A percentile compares a stretch with the other conserved stretches of the same genome.
Conservation (phyloP, 768 basidiomycete genomes). For the Trametes cingulata region DNA sequence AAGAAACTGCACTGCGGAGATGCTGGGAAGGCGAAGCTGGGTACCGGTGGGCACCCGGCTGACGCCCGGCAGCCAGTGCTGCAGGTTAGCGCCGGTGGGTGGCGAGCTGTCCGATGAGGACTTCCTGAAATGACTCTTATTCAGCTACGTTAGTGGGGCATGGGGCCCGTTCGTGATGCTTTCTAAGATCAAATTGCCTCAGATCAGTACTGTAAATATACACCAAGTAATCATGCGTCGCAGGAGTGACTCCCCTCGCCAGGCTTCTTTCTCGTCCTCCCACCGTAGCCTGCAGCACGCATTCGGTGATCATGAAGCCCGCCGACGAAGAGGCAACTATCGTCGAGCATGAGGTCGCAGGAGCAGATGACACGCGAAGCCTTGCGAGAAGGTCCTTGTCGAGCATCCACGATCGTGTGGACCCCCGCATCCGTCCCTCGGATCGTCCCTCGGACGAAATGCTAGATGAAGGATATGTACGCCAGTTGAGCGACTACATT, state of each 20-base stretch:
- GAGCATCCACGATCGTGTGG: conserved; percentile 35
- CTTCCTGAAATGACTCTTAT: not conserved
- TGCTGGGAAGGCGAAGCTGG: too few relatives aligned
- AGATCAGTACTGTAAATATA: not conserved
- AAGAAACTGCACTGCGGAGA: too few relatives aligned
- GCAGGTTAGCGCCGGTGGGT: too few relatives aligned
- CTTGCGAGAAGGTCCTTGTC: conserved; percentile 20
- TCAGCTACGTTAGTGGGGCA: not conserved
- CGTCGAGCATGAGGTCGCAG: not conserved
- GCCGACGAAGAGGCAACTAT: conserved; percentile 17
- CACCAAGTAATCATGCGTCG: not conserved
- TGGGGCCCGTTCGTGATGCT: not conserved
- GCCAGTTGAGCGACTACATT: conserved; percentile 35
- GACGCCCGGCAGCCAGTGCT: too few relatives aligned
- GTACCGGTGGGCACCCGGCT: too few relatives aligned
- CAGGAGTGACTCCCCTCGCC: not conserved
- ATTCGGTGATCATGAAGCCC: conserved; percentile 1
- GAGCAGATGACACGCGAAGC: not conserved
- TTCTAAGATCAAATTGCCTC: not conserved
- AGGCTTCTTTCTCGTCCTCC: not conserved
- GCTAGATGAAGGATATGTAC: conserved; percentile 36
- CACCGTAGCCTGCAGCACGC: not conserved
- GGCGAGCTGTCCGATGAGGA: not conserved
- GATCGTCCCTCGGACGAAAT: conserved; percentile 34
- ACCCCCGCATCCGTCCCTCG: conserved; percentile 38